Base-by-base conservation (phyloP, 225 moss, liverwort and hornwort genomes). In the Antitrichia curtipendula region DNA sequence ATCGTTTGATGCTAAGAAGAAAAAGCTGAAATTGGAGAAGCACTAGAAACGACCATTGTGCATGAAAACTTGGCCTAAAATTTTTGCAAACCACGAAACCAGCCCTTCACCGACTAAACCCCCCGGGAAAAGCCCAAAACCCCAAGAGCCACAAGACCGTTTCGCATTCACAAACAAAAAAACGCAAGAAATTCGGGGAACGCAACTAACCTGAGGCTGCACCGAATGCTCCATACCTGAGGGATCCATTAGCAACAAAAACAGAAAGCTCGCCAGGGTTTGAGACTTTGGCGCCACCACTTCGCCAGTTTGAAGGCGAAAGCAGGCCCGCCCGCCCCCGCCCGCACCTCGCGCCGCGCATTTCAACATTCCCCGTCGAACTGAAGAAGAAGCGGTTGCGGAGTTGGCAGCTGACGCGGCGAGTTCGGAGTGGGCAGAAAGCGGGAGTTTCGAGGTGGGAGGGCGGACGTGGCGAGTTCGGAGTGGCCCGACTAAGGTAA, bases 371-470 rank as follows among this genome's bases (percentile, higher is more conserved):
- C 76, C 63, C 71, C 56, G 21, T 82, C 82, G 66, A 82, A 53
- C 66, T 82, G 66, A 23, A 66, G 76, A 63, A 25, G 76, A 77
- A 68, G 57, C 7, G 58, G 40, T 34, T 65, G 86, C 89, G 27
- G 73, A 91, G 85, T 34, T 91, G 91, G 89, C 82, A 89, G 66
- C 56, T 80, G 83, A 89, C 88, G 65, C 79, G 88, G 88, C 75
- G 73, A 27, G 9, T 17, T 34, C 2, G 28, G 43, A 87, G 22
- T 89, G 84, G 89, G 8, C 57, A 15, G 5, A 47, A 12, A 1
- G 16, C 1, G 7, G 1, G 24, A 58, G 15, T 78, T 59, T 40
- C 66, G 40, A 89, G 64, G 65, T 85, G 91, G 86, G 65, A 15
- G 3, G 14, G 77, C 25, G 32, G 38, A 50, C 66, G 83, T 86